A percentile compares a stretch with the other conserved stretches of the same genome.
phyloP scores from a whole-genome alignment of 306 rosid genomes.

The Dalbergia oliveri region DNA sequence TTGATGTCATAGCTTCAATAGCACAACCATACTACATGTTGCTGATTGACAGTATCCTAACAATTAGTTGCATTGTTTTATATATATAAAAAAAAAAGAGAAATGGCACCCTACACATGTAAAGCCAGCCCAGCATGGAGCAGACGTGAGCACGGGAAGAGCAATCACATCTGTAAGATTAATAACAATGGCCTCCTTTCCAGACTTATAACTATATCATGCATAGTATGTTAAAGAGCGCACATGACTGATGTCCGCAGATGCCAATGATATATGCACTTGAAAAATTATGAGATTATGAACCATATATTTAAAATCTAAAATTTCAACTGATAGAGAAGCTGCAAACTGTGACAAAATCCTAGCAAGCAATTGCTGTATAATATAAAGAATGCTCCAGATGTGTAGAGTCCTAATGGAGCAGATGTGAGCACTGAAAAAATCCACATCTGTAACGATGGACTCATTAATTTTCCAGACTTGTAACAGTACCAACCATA shows the following conservation, averaged over 20 bases:
- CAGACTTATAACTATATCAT: conserved; percentile 58
- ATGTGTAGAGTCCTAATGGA: conserved; percentile 45
- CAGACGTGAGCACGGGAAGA: conserved; percentile 52
- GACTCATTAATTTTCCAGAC: conserved; percentile 55
- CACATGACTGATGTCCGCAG: conserved; percentile 70
- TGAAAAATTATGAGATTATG: neutral
- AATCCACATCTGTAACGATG: conserved; percentile 56
- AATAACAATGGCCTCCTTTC: conserved; percentile 49
- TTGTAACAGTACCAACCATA: conserved; percentile 55
- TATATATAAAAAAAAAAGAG: neutral
- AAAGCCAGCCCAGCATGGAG: conserved; percentile 48
- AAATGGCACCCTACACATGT: neutral
- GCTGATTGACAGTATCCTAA: neutral
- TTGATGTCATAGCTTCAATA: too few relatives aligned
- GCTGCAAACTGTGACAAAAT: neutral
- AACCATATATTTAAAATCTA: neutral
- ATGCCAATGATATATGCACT: neutral
- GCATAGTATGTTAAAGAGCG: conserved; percentile 43
- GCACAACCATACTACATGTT: too few relatives aligned
- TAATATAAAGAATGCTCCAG: neutral
- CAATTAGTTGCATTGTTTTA: neutral
- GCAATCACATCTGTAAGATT: conserved; percentile 51
- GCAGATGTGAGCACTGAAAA: conserved; percentile 43
- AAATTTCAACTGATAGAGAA: neutral
- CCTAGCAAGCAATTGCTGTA: neutral